phyloP scores from a whole-genome alignment of 208 protist species.

The Acanthamoeba lenticulata region DNA sequence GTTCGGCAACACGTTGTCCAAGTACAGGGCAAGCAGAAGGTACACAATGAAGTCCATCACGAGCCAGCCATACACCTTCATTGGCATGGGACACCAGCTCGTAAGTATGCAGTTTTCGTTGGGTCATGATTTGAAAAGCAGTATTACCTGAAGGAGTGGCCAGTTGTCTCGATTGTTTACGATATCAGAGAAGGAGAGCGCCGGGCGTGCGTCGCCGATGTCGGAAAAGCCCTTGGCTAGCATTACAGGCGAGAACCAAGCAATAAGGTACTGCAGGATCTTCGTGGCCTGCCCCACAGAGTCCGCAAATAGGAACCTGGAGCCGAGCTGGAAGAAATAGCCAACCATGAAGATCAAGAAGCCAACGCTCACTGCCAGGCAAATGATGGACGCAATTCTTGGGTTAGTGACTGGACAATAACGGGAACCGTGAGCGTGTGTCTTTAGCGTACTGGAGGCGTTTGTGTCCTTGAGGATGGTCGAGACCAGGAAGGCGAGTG shows the following conservation, averaged over 20 bases:
- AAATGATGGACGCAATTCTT: background rate
- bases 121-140: background rate
- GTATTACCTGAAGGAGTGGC: slow-evolving; percentile 34
- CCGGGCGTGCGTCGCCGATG: background rate
- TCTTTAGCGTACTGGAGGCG: background rate
- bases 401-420: background rate
- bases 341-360: slow-evolving; percentile 46
- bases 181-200: background rate
- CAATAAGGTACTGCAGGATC: background rate
- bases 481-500: slow-evolving; percentile 75
- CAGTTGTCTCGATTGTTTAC: slow-evolving; percentile 4
- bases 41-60: slow-evolving; percentile 59
- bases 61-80: slow-evolving; percentile 15
- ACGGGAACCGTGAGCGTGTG: too few species aligned
- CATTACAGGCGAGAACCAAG: slow-evolving; percentile 59
- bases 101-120: too few species aligned
- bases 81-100: background rate
- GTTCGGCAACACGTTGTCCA: slow-evolving; percentile 67
- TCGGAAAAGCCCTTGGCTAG: slow-evolving; percentile 63
- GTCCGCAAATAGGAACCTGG: background rate
- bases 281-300: background rate
- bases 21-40: slow-evolving; percentile 27
- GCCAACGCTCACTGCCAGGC: background rate
- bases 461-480: background rate
- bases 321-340: background rate